Percentiles rank a stretch among this genome's conserved stretches.
phyloP scores from a whole-genome alignment of 306 rosid species.

The Glycine soja region DNA sequence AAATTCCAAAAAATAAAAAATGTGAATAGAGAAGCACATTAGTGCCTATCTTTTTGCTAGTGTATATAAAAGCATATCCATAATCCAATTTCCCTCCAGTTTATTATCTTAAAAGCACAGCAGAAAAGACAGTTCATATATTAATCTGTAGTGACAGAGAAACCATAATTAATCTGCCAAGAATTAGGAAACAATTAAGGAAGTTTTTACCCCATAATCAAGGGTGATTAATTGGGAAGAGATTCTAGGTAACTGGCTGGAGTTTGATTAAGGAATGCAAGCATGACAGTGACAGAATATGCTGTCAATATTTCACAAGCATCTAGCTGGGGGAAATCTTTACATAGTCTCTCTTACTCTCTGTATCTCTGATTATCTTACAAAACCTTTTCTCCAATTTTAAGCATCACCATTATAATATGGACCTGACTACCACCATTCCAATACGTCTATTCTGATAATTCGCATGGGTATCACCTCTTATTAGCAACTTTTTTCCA shows the following conservation, averaged over 20 bases:
- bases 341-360: background rate
- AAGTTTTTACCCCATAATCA: background rate
- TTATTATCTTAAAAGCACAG: background rate
- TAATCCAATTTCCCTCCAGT: no score
- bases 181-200: background rate
- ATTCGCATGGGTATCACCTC: background rate
- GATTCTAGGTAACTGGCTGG: background rate
- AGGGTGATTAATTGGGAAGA: background rate
- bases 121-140: conserved; percentile 11
- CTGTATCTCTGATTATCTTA: background rate
- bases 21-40: no score
- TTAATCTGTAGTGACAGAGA: conserved; percentile 7
- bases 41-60: no score
- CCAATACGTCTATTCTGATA: background rate
- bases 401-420: conserved; percentile 18
- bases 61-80: no score
- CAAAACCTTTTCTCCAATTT: background rate
- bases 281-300: background rate
- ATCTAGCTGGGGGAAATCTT: background rate
- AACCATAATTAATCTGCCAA: background rate
- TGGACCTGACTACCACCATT: conserved; percentile 19
- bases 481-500: no score
- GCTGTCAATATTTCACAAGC: background rate
- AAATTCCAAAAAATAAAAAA: no score
- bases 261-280: background rate